A percentile compares a stretch with the other conserved stretches of the same genome.
phyloP scores from a whole-genome alignment of 2,329 filamentous ascomycete species.

The Paradendryphiella salina region DNA sequence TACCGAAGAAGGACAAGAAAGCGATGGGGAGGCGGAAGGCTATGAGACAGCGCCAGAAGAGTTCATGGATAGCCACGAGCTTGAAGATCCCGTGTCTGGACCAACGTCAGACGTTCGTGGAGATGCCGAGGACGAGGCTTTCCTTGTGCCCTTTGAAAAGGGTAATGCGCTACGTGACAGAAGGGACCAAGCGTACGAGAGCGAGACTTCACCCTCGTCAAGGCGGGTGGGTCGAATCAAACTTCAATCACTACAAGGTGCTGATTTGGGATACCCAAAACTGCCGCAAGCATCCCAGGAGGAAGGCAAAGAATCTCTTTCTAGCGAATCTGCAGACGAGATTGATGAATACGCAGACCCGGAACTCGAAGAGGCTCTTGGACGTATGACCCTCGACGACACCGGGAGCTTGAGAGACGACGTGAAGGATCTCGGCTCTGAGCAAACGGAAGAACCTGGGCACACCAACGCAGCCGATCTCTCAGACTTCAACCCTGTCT shows the following conservation, averaged over 20 bases:
- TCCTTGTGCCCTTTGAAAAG: not conserved
- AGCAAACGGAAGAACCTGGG: not conserved
- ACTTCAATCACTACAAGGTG: slow-evolving; percentile 15
- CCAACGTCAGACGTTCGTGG: slow-evolving; percentile 7
- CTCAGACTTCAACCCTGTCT: not conserved
- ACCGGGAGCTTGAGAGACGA: slow-evolving; percentile 15
- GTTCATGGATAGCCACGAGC: slow-evolving; percentile 26
- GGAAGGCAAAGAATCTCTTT: not conserved
- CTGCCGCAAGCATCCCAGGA: slow-evolving; percentile 11
- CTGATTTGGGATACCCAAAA: slow-evolving; percentile 23
- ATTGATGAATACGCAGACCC: slow-evolving; percentile 30
- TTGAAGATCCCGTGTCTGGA: slow-evolving; percentile 19
- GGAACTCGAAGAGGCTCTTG: slow-evolving; percentile 32
- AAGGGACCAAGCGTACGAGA: not conserved
- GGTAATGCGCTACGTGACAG: not conserved
- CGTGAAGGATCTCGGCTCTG: not conserved
- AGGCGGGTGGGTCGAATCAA: slow-evolving; percentile 30
- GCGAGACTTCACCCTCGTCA: not conserved
- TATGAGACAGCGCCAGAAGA: slow-evolving; percentile 45
- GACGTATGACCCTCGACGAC: slow-evolving; percentile 18
- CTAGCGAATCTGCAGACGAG: not conserved
- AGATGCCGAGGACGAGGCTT: slow-evolving; percentile 2
- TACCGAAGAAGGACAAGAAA: slow-evolving; percentile 22
- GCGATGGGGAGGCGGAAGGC: slow-evolving; percentile 33
- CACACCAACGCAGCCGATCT: not conserved